A percentile compares a stretch with the other conserved stretches of the same genome.
phyloP scores from a whole-genome alignment of 176 grass and related monocot species.

The Oryza rufipogon region DNA sequence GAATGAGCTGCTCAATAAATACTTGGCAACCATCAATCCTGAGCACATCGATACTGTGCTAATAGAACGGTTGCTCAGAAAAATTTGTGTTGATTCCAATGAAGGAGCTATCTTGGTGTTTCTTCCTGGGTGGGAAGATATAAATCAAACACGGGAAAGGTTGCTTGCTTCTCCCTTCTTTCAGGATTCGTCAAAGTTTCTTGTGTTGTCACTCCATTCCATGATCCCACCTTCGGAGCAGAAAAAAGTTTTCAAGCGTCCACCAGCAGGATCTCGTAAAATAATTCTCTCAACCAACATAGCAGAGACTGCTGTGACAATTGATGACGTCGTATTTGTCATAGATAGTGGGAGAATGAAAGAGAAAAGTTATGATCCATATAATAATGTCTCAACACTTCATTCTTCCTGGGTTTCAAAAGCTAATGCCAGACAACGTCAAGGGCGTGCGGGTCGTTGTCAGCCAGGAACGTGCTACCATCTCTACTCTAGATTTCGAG shows the following conservation, averaged over 20 bases:
- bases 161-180: slow-evolving; percentile 77
- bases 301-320: slow-evolving; percentile 94
- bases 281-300: slow-evolving; percentile 99
- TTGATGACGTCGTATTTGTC: slow-evolving; percentile 96
- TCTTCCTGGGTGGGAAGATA: slow-evolving; percentile 99
- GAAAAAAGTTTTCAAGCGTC: slow-evolving; percentile 86
- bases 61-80: slow-evolving; percentile 73
- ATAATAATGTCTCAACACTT: slow-evolving; percentile 96
- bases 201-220: slow-evolving; percentile 85
- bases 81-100: slow-evolving; percentile 77
- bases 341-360: slow-evolving; percentile 98
- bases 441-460: slow-evolving; percentile 92
- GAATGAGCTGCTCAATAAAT: slow-evolving; percentile 75
- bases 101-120: slow-evolving; percentile 93
- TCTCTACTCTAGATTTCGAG: slow-evolving; percentile 88
- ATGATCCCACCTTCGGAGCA: slow-evolving; percentile 90
- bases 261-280: slow-evolving; percentile 75
- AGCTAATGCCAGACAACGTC: slow-evolving; percentile 86
- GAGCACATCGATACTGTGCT: slow-evolving; percentile 81
- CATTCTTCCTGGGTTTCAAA: slow-evolving; percentile 95
- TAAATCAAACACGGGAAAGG: slow-evolving; percentile 81
- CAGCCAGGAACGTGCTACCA: slow-evolving; percentile 92
- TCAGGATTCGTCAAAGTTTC: slow-evolving; percentile 67
- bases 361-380: slow-evolving; percentile 99
- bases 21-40: slow-evolving; percentile 71